Evolutionary conservation across 2,329 filamentous ascomycete species (phyloP).

Genomic region (Cordyceps tenuipes): DNA sequence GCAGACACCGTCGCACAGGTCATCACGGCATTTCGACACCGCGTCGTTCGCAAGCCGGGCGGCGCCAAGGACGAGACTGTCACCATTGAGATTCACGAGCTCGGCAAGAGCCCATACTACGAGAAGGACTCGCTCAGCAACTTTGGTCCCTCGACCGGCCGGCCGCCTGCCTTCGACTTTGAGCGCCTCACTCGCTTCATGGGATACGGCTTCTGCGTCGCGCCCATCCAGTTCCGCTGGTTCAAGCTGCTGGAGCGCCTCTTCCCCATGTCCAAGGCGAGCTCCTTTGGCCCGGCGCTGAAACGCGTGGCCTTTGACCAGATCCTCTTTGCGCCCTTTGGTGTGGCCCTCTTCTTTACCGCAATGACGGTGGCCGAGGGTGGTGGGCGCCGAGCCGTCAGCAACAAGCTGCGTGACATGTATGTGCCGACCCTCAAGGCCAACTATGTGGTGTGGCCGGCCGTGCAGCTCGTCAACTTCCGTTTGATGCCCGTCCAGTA

Average conservation of each 20-base stretch:
- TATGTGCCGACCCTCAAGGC: conserved; percentile 91
- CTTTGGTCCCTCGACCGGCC: conserved; percentile 22
- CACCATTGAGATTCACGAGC: conserved; percentile 80
- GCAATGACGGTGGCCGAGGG: conserved; percentile 96
- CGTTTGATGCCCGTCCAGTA: conserved; percentile 89
- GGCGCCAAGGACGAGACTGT: conserved; percentile 60
- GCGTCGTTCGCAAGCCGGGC: conserved; percentile 54
- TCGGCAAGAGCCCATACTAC: conserved; percentile 68
- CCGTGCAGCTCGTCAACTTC: conserved; percentile 96
- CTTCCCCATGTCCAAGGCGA: conserved; percentile 77
- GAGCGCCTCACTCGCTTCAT: conserved; percentile 92
- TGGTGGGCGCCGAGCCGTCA: conserved; percentile 70
- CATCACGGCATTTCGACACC: conserved; percentile 72
- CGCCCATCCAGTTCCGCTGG: conserved; percentile 92
- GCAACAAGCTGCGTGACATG: conserved; percentile 83
- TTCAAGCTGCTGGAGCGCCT: conserved; percentile 74
- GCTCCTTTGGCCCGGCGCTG: conserved; percentile 66
- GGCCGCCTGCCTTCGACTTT: conserved; percentile 86
- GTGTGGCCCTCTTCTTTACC: conserved; percentile 82
- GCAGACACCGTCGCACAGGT: conserved; percentile 94
- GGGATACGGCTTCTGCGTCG: conserved; percentile 95
- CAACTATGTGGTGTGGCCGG: conserved; percentile 91
- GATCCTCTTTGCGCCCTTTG: conserved; percentile 83
- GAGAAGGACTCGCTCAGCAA: conserved; percentile 59
- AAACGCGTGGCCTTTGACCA: conserved; percentile 92